Conservation (phyloP, 331 rosid genomes). For the Acacia concinna region DNA sequence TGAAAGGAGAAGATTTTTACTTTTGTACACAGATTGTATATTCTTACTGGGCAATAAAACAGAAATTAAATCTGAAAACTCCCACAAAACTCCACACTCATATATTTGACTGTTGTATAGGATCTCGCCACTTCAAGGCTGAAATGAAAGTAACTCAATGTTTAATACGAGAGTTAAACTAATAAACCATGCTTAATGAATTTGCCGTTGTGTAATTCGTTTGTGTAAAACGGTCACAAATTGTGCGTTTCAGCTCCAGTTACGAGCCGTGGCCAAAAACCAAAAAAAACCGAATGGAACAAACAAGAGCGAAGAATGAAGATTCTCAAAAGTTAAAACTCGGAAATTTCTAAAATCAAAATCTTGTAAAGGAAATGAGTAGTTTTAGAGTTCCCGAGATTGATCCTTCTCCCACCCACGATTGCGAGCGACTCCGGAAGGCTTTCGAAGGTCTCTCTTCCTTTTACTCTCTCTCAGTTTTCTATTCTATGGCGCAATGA, state of each 20-base stretch:
- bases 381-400: slow-evolving; percentile 66
- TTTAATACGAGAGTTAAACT: no score
- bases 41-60: background rate
- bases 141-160: background rate
- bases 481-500: background rate
- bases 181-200: no score
- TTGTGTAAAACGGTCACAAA: background rate
- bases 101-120: background rate
- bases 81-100: background rate
- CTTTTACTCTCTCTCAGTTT: slow-evolving; percentile 18
- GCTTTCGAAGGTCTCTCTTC: slow-evolving; percentile 70
- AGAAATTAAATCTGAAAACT: background rate
- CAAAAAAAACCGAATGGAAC: no score
- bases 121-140: background rate
- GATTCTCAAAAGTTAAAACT: background rate
- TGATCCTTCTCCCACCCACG: slow-evolving; percentile 75
- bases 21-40: no score
- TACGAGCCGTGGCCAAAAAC: no score
- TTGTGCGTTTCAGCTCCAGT: background rate
- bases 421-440: slow-evolving; percentile 60
- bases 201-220: background rate
- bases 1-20: no score
- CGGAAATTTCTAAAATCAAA: background rate
- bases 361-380: slow-evolving; percentile 41
- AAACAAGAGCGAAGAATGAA: no score